Base-by-base conservation (phyloP, 179 eudicot genomes). In the Spinacia oleracea region DNA sequence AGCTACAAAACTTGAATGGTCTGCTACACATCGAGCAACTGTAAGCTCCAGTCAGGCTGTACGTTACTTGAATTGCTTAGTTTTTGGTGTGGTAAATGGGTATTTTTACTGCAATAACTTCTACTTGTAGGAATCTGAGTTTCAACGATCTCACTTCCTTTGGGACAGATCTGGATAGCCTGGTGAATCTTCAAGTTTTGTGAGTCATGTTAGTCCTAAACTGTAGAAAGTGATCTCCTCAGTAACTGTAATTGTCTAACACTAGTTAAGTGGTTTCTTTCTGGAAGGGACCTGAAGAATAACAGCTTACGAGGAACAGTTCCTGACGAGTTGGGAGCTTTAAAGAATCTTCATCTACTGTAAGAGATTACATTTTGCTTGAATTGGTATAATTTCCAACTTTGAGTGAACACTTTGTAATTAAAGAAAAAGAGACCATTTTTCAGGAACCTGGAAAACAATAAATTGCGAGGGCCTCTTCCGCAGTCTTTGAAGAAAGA, bases 361-460 rank as follows among this genome's bases (percentile, higher is more conserved):
- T 92, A 83, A 91, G 93, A 76, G 51, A 65, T 40, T 18, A 68
- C 9, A 16, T 31, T 3, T 56, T 23, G 29, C 27, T n/a, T n/a
- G 43, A 18, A 40, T 58, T 75, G 25, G 29, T 14, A 34, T 48
- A n/a, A 34, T 56, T 21, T 2, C 34, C 16, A 63, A 63, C 58
- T 73, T 68, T 35, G 35, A 27, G 40, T 45, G 20, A 43, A 43
- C 46, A 29, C 32, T 23, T 27, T 70, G 38, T 59, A n/a, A n/a
- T n/a, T n/a, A 62, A 46, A 8, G 5, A 14, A 55, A 53, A 38
- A 23, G 50, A 35, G 25, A 64, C 72, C 25, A n/a, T 53, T 14
- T 80, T 67, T 70, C 87, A 92, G 95, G 85, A 84, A 89, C 80
- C 85, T 92, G 82, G 92, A 92, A 80, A 86, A 92, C 85, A 92